phyloP scores from a whole-genome alignment of 208 protist genomes.

The Trypanosoma congolense region DNA sequence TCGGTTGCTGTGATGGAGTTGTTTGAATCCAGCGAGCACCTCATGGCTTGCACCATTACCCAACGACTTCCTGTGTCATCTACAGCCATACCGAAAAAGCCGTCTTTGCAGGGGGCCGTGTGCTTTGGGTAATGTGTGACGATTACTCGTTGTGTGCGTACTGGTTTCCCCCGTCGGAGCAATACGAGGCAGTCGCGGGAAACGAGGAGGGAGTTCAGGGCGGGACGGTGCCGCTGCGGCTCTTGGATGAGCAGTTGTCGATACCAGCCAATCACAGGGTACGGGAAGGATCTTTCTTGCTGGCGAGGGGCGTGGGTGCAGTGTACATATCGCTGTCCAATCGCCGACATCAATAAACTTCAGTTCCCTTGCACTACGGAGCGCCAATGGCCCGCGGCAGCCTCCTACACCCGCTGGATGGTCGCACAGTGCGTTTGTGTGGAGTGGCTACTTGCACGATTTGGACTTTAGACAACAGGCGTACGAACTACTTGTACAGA shows the following conservation, averaged over 20 bases:
- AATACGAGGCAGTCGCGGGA: not conserved
- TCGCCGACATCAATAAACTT: conserved; percentile 14
- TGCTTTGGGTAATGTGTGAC: conserved; percentile 56
- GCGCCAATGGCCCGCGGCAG: not conserved
- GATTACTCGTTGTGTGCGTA: conserved; percentile 34
- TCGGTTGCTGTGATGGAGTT: conserved; percentile 36
- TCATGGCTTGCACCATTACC: not conserved
- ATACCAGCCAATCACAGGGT: conserved; percentile 1
- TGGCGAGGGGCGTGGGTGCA: conserved; percentile 13
- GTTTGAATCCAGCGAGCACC: conserved; percentile 5
- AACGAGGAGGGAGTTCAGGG: conserved; percentile 1
- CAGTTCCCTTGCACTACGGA: conserved; percentile 1
- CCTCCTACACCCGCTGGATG: conserved; percentile 8
- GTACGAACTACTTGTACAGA: conserved; percentile 58
- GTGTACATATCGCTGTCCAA: conserved; percentile 23
- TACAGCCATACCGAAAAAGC: conserved; percentile 16
- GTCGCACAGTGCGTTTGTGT: conserved; percentile 16
- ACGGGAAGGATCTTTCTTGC: conserved; percentile 8
- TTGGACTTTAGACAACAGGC: conserved; percentile 19
- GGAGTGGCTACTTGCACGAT: conserved; percentile 22
- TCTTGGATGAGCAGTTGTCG: conserved; percentile 10
- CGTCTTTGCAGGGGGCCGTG: conserved; percentile 22
- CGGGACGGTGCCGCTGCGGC: not conserved
- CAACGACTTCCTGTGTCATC: conserved; percentile 9
- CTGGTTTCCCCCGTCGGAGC: conserved; percentile 15